These are phyloP conservation scores for Pseudophaeomoniella oleicola DNA, from an alignment of 2,329 filamentous ascomycete species.

Conservation along the genomic window DNA sequence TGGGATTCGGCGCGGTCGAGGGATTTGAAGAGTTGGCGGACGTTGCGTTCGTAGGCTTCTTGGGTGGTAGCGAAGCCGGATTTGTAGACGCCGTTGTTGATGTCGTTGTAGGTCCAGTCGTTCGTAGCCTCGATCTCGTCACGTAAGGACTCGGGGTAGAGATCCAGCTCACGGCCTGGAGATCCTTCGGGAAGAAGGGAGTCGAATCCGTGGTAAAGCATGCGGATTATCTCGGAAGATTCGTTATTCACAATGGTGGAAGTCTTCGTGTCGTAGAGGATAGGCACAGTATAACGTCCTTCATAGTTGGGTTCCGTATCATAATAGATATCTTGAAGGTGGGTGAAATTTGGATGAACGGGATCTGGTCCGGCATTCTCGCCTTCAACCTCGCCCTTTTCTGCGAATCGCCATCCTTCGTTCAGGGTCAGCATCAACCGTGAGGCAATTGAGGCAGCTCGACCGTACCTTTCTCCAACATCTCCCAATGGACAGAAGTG, in stretches of 20 bases:
- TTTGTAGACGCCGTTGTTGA: conserved; percentile 39
- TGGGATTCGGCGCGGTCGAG: conserved; percentile 66
- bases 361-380: conserved; percentile 38
- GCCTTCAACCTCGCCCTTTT: conserved; percentile 44
- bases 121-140: conserved; percentile 61
- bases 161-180: conserved; percentile 37
- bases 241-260: conserved; percentile 80
- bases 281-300: conserved; percentile 77
- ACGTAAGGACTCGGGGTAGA: conserved; percentile 54
- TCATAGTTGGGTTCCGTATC: conserved; percentile 54
- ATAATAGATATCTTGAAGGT: conserved; percentile 72
- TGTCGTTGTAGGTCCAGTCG: conserved; percentile 60
- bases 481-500: conserved; percentile 87
- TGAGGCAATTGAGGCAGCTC: too few relatives aligned
- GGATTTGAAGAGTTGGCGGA: conserved; percentile 56
- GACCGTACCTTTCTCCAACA: conserved; percentile 47
- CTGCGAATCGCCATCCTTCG: conserved; percentile 70
- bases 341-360: conserved; percentile 52
- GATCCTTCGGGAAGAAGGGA: conserved; percentile 46
- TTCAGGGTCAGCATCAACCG: too few relatives aligned
- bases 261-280: conserved; percentile 57
- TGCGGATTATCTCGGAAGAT: conserved; percentile 78
- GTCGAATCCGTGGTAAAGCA: conserved; percentile 76
- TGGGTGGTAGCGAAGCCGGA: conserved; percentile 74
- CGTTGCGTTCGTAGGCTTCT: conserved; percentile 65